Conservation (phyloP, 306 rosid species). For the Medicago lupulina region DNA sequence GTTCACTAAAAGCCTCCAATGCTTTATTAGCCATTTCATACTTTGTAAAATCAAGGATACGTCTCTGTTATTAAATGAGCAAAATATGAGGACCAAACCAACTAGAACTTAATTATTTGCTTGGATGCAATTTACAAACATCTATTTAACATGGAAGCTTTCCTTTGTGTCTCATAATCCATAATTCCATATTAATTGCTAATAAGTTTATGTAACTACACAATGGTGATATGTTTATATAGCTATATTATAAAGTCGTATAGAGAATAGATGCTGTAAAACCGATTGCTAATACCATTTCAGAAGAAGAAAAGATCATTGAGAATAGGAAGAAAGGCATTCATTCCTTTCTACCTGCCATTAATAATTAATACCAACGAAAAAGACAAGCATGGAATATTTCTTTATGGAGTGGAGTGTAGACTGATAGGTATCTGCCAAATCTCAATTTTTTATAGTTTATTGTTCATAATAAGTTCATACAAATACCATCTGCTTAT, state of each 20-base stretch:
- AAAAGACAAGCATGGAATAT: no score
- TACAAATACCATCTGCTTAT: no score
- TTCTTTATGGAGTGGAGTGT: no score
- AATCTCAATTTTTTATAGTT: no score
- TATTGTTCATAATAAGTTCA: no score
- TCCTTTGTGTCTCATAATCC: not conserved
- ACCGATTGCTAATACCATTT: no score
- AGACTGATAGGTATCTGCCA: no score
- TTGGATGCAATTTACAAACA: constrained; percentile 23
- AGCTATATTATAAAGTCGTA: not conserved
- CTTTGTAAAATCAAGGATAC: constrained; percentile 80
- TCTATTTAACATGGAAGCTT: constrained; percentile 2
- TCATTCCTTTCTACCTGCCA: no score
- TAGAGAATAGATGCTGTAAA: no score
- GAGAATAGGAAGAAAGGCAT: no score
- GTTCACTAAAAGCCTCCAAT: constrained; percentile 81
- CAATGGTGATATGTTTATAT: not conserved
- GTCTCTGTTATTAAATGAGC: constrained; percentile 58
- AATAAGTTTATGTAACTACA: not conserved
- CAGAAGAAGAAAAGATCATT: no score
- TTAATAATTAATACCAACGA: no score
- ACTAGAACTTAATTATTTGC: not conserved
- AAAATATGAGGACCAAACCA: constrained; percentile 26
- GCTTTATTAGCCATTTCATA: constrained; percentile 92
- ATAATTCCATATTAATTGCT: not conserved